Conservation (phyloP, 2,329 filamentous ascomycete species). For the Exutisphaerella laricina region DNA sequence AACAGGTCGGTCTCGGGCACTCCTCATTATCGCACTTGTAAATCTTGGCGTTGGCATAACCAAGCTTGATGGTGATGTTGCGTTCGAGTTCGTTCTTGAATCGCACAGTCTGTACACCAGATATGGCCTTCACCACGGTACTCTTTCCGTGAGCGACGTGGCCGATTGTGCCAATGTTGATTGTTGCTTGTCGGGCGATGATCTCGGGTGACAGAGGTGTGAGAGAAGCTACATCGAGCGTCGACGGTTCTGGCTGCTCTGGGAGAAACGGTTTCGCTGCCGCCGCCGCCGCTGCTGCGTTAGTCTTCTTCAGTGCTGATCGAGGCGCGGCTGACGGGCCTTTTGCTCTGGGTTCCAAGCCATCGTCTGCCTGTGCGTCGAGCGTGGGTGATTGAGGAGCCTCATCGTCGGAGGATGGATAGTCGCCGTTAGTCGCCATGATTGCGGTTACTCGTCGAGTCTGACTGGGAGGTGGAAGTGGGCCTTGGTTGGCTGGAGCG, state of each 20-base stretch:
- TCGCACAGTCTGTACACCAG: constrained; percentile 94
- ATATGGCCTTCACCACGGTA: constrained; percentile 98
- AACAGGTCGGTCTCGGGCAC: constrained; percentile 92
- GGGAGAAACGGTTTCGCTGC: constrained; percentile 63
- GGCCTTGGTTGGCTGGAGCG: constrained; percentile 2
- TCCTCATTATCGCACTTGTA: constrained; percentile 94
- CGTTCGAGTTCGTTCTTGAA: constrained; percentile 99
- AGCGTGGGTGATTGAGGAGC: constrained; percentile 51
- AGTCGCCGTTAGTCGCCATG: constrained; percentile 54
- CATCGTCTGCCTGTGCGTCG: constrained; percentile 56
- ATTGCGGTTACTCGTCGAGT: constrained; percentile 32
- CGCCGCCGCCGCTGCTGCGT: constrained; percentile 51
- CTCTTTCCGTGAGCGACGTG: constrained; percentile 99
- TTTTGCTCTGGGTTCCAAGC: constrained; percentile 56
- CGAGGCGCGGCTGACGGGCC: constrained; percentile 58
- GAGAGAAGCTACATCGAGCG: constrained; percentile 74
- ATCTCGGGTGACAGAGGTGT: constrained; percentile 91
- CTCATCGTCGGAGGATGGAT: constrained; percentile 46
- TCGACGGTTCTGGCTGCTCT: constrained; percentile 86
- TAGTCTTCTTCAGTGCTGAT: constrained; percentile 78
- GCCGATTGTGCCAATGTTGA: constrained; percentile 98
- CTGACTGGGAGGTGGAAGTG: neutral
- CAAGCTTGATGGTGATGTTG: constrained; percentile 99
- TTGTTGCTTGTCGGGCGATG: constrained; percentile 94
- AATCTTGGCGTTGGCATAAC: constrained; percentile 98